A percentile compares a stretch with the other conserved stretches of the same genome.
phyloP scores from a whole-genome alignment of 495 filamentous ascomycete species.

The Neurospora sp. region DNA sequence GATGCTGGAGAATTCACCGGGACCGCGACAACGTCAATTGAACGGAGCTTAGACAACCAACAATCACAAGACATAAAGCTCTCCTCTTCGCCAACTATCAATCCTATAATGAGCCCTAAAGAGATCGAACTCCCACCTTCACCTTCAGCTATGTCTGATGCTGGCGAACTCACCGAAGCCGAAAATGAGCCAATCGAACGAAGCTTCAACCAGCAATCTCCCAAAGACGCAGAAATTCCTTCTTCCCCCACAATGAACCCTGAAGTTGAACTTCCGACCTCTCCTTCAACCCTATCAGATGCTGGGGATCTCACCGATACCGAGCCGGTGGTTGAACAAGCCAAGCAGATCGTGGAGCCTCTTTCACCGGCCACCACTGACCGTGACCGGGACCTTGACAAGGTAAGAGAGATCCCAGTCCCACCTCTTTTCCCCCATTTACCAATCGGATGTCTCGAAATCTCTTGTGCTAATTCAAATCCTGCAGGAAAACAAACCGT shows the following conservation, averaged over 20 bases:
- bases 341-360: not conserved
- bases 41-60: too few species aligned
- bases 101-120: too few species aligned
- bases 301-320: not conserved
- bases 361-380: not conserved
- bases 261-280: not conserved
- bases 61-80: too few species aligned
- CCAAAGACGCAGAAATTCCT: not conserved
- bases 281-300: not conserved
- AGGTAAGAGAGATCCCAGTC: not conserved
- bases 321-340: not conserved
- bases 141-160: not conserved
- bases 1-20: too few species aligned
- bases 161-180: not conserved
- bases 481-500: not conserved
- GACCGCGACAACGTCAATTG: too few species aligned
- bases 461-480: not conserved
- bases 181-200: not conserved
- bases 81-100: too few species aligned
- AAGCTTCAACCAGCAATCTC: not conserved
- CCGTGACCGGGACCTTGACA: not conserved
- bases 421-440: not conserved
- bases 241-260: not conserved
- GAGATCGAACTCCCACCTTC: too few species aligned
- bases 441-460: not conserved